Evolutionary conservation across 2,329 filamentous ascomycete genomes (phyloP).

Genomic region (Cordyceps farinosa): DNA sequence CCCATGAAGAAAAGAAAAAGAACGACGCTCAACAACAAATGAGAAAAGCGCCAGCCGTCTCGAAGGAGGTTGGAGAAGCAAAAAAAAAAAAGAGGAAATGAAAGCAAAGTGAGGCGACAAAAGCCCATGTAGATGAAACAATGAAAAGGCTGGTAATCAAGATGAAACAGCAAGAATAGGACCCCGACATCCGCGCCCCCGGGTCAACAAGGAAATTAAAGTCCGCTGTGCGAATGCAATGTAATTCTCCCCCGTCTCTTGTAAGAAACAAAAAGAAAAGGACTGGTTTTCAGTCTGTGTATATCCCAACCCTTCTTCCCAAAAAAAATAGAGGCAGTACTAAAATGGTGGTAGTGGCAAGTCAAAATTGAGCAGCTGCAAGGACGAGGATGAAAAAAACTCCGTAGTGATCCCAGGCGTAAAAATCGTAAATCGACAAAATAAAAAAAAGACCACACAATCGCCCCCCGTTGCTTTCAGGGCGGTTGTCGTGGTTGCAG

Average conservation of each 20-base stretch:
- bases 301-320: constrained; percentile 1
- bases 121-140: not conserved
- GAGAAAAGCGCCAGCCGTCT: not conserved
- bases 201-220: not conserved
- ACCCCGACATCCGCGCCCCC: too few species aligned
- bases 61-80: not conserved
- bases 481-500: too few species aligned
- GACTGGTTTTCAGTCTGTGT: not conserved
- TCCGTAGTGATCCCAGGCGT: constrained; percentile 5
- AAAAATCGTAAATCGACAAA: constrained; percentile 3
- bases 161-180: not conserved
- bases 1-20: not conserved
- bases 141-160: not conserved
- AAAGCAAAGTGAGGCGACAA: too few species aligned
- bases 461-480: too few species aligned
- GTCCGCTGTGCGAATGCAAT: not conserved
- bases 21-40: not conserved
- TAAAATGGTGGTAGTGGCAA: not conserved
- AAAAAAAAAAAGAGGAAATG: not conserved
- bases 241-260: not conserved
- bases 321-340: not conserved
- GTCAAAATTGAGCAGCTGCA: not conserved
- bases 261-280: not conserved
- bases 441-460: not conserved
- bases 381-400: not conserved